These are phyloP conservation scores for Pholiota adiposa DNA, from an alignment of 1,284 basidiomycete species.

Conservation along the genomic window DNA sequence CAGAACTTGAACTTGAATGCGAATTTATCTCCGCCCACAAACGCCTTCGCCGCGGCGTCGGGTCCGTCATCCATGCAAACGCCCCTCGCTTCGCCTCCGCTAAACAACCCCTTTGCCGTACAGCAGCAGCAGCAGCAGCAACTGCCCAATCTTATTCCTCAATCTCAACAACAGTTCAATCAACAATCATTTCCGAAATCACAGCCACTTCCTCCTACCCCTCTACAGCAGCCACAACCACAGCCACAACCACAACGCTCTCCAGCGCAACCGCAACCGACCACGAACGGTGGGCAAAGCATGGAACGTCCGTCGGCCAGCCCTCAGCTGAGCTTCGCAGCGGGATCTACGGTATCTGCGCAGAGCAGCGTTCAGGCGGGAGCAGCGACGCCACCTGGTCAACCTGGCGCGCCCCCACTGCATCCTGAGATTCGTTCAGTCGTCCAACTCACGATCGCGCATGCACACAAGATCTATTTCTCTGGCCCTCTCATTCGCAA, in stretches of 20 bases:
- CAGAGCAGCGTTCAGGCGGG: conserved; percentile 5
- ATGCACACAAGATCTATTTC: conserved; percentile 81
- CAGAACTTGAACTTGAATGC: conserved; percentile 17
- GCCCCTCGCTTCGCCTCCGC: conserved; percentile 17
- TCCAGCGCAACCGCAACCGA: conserved; percentile 20
- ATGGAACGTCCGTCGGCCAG: conserved; percentile 3
- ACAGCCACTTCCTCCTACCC: conserved; percentile 16
- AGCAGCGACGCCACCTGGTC: conserved; percentile 12
- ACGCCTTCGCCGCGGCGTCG: conserved; percentile 10
- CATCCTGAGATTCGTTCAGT: conserved; percentile 83
- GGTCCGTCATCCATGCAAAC: conserved; percentile 12
- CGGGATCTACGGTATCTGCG: background rate
- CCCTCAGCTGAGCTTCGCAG: background rate
- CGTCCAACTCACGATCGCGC: conserved; percentile 67
- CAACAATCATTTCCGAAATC: conserved; percentile 9
- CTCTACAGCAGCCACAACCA: conserved; percentile 20
- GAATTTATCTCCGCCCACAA: conserved; percentile 17
- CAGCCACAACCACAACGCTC: conserved; percentile 6
- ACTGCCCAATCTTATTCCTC: conserved; percentile 1
- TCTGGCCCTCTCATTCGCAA: conserved; percentile 78
- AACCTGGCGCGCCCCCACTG: conserved; percentile 39
- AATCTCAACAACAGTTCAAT: conserved; percentile 15
- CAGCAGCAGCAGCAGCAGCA: conserved; percentile 12
- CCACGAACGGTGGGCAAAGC: conserved; percentile 11
- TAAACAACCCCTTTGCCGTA: conserved; percentile 14